A percentile compares a stretch with the other conserved stretches of the same genome.
phyloP scores from a whole-genome alignment of 75 land plant genomes.

The Selaginella tamariscina region DNA sequence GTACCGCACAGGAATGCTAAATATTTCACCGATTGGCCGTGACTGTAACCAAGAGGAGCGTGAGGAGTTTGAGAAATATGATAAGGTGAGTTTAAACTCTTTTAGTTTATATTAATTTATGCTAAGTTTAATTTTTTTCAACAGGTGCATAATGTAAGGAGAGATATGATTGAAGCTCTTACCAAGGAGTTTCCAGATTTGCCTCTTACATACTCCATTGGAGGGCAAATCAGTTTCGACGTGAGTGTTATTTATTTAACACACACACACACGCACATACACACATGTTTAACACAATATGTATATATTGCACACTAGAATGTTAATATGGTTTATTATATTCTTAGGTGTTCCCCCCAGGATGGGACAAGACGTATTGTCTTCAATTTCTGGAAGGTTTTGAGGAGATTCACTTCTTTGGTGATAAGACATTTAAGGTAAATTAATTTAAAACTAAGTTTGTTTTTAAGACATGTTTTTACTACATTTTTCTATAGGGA shows the following conservation, averaged over 20 bases:
- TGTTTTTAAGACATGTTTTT: not conserved
- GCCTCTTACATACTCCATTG: constrained; percentile 83
- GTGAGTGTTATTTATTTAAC: constrained; percentile 60
- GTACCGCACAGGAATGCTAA: constrained; percentile 92
- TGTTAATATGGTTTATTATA: not conserved
- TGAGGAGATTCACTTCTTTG: constrained; percentile 90
- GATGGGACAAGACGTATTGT: constrained; percentile 98
- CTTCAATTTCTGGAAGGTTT: constrained; percentile 73
- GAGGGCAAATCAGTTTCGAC: constrained; percentile 98
- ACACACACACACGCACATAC: too few relatives aligned
- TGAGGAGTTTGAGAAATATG: constrained; percentile 87
- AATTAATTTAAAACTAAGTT: not conserved
- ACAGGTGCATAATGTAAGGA: constrained; percentile 72
- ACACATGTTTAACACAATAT: too few relatives aligned
- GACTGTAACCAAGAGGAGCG: constrained; percentile 96
- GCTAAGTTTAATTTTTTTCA: constrained; percentile 8
- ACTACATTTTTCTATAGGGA: constrained; percentile 41
- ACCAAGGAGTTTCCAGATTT: constrained; percentile 71
- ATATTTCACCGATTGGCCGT: constrained; percentile 94
- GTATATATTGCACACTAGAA: not conserved
- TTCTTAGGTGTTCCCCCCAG: constrained; percentile 79
- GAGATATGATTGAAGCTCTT: constrained; percentile 69
- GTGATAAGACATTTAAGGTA: constrained; percentile 95
- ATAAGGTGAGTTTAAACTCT: constrained; percentile 47
- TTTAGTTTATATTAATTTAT: not conserved